Conservation (phyloP, 2,329 filamentous ascomycete species). For the Lachnellula willkommii region DNA sequence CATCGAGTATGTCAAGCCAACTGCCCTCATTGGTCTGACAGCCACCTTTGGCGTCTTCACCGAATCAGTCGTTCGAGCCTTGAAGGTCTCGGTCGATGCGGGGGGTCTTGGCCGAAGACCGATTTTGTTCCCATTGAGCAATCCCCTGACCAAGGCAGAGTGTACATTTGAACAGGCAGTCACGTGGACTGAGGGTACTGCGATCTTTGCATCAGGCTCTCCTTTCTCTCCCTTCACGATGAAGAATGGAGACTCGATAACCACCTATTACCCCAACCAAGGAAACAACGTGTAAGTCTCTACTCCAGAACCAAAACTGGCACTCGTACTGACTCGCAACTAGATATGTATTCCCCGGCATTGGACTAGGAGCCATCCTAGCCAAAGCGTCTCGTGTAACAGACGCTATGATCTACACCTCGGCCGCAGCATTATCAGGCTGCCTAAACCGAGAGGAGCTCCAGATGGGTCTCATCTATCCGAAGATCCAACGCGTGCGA, state of each 20-base stretch:
- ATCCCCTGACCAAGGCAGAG: constrained; percentile 93
- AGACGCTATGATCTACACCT: constrained; percentile 95
- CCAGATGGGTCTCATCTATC: constrained; percentile 81
- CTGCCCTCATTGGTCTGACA: constrained; percentile 87
- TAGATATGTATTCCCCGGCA: constrained; percentile 94
- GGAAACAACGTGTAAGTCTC: constrained; percentile 80
- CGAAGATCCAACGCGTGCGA: constrained; percentile 81
- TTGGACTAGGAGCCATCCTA: constrained; percentile 88
- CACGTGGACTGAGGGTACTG: constrained; percentile 82
- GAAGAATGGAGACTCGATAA: constrained; percentile 54
- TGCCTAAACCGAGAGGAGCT: constrained; percentile 78
- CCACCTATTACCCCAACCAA: constrained; percentile 72
- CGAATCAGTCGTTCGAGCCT: constrained; percentile 70
- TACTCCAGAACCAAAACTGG: constrained; percentile 61
- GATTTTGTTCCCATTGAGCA: constrained; percentile 94
- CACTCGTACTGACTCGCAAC: constrained; percentile 39
- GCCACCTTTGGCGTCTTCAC: constrained; percentile 95
- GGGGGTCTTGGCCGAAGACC: constrained; percentile 68
- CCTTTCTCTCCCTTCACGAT: constrained; percentile 73
- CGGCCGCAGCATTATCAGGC: constrained; percentile 73
- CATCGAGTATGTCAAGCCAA: constrained; percentile 91
- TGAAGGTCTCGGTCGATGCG: constrained; percentile 58
- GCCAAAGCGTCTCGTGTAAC: constrained; percentile 82
- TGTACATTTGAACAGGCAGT: constrained; percentile 95
- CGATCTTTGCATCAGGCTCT: constrained; percentile 90